These are phyloP conservation scores for Combretum micranthum DNA, from an alignment of 345 rosid genomes.

Conservation along the genomic window DNA sequence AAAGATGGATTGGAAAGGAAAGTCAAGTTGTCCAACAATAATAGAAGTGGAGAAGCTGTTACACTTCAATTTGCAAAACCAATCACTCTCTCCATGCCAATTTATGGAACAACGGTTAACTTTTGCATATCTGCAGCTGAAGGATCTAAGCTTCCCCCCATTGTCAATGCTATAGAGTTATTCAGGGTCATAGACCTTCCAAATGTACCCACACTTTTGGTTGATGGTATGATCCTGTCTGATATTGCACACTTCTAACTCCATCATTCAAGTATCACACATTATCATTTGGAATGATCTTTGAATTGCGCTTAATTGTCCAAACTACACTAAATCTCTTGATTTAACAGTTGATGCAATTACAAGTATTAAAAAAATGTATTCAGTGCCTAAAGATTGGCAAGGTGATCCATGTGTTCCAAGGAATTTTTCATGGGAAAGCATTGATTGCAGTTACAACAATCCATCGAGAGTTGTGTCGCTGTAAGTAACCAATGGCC, in stretches of 20 bases:
- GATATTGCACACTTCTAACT: too few relatives aligned
- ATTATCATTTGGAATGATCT: too few relatives aligned
- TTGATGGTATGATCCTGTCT: background rate
- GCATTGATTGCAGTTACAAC: slow-evolving; percentile 33
- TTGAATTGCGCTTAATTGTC: too few relatives aligned
- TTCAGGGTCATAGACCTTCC: background rate
- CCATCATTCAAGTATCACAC: too few relatives aligned
- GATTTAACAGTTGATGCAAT: too few relatives aligned
- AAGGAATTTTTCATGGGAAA: slow-evolving; percentile 35
- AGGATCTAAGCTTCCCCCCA: slow-evolving; percentile 1
- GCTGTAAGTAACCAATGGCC: slow-evolving; percentile 23
- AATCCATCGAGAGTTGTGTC: slow-evolving; percentile 25
- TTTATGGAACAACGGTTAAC: background rate
- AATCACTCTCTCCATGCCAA: background rate
- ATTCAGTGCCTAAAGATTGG: slow-evolving; percentile 14
- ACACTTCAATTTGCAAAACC: background rate
- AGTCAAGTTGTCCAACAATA: background rate
- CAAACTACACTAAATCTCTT: too few relatives aligned
- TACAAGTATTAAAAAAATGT: too few relatives aligned
- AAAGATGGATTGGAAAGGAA: too few relatives aligned
- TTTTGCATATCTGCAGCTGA: slow-evolving; percentile 2
- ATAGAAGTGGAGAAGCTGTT: background rate
- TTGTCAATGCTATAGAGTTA: background rate
- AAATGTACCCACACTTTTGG: background rate
- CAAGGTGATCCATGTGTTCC: slow-evolving; percentile 60